Evolutionary conservation across 2,329 filamentous ascomycete species (phyloP), one percentile per base, ranked within the genome.

Genomic region (Monosporascus cannonballus): DNA sequence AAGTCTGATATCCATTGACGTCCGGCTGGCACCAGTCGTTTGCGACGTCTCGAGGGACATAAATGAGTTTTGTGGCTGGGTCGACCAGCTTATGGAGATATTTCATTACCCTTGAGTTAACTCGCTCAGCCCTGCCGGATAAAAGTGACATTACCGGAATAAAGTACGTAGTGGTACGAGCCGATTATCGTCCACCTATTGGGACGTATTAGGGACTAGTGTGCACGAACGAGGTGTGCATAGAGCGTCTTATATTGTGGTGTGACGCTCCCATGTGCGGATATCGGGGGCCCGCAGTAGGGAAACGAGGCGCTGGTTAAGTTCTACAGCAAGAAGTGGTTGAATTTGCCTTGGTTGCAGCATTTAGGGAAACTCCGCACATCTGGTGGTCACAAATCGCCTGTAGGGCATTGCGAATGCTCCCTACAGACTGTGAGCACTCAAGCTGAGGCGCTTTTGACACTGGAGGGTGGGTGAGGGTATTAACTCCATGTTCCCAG

Each of bases 141-240:
- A 52, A 79, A 83, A 0, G 61, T 64, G 4, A 73, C 66, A 51
- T 84, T 77, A 24, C 77, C 76, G 1, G 78, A 77, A 57, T 75
- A 83, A 2, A 83, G 68, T 45, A 80, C 71, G 58, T 84, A 84
- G 49, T 82, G 80, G 61, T 80, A 79, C 6, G 77, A 78, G 2
- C 79, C 79, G 44, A 84, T 78, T 64, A 84, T 73, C 1, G 76
- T 77, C 63, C 65, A 67, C 64, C 64, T 66, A 48, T 22, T 47
- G 41, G 50, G 42, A 8, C 22, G 47, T 27, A 30, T 46, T 5
- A 51, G 49, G 24, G 14, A 20, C 25, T 24, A 30, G 3, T 37
- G 46, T 18, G 45, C 47, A 47, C 20, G 25, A 18, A 52, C 30
- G 47, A 49, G 37, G 20, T 20, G 45, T 20, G 24, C 48, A 20